phyloP scores from a whole-genome alignment of 495 filamentous ascomycete genomes.

The Thermothielavioides terrestris region DNA sequence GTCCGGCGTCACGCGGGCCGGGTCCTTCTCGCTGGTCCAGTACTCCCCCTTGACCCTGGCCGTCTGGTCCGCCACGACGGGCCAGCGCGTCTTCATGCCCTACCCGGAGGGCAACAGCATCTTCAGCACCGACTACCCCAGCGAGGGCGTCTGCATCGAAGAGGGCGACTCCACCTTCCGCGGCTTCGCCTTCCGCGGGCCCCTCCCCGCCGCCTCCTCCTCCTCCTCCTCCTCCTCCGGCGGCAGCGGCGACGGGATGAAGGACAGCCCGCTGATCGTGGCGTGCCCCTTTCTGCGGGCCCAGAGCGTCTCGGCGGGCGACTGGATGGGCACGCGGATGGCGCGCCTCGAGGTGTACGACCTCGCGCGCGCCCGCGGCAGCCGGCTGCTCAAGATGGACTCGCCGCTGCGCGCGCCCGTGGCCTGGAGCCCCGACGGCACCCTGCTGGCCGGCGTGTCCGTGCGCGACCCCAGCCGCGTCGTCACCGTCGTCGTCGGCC shows the following conservation, averaged over 20 bases:
- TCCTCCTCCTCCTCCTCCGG: not conserved
- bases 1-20: not conserved
- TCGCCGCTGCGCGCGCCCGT: conserved; percentile 12
- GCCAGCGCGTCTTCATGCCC: too few relatives aligned
- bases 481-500: too few relatives aligned
- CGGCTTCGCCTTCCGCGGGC: too few relatives aligned
- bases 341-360: conserved; percentile 13
- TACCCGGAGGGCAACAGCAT: too few relatives aligned
- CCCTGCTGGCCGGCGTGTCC: conserved; percentile 7
- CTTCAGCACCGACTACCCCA: too few relatives aligned
- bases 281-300: conserved; percentile 6
- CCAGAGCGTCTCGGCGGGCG: too few relatives aligned
- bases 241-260: not conserved
- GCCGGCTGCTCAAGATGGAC: conserved; percentile 7
- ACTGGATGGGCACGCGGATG: not conserved
- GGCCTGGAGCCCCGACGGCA: conserved; percentile 12
- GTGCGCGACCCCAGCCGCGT: conserved; percentile 8
- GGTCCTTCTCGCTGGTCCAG: too few relatives aligned
- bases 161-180: too few relatives aligned
- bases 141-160: too few relatives aligned
- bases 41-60: too few relatives aligned
- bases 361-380: not conserved
- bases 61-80: conserved; percentile 1
- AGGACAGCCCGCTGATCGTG: not conserved
- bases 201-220: too few relatives aligned